Evolutionary conservation across 2,329 filamentous ascomycete genomes (phyloP).

Genomic region (Trichoderma afroharzianum): DNA sequence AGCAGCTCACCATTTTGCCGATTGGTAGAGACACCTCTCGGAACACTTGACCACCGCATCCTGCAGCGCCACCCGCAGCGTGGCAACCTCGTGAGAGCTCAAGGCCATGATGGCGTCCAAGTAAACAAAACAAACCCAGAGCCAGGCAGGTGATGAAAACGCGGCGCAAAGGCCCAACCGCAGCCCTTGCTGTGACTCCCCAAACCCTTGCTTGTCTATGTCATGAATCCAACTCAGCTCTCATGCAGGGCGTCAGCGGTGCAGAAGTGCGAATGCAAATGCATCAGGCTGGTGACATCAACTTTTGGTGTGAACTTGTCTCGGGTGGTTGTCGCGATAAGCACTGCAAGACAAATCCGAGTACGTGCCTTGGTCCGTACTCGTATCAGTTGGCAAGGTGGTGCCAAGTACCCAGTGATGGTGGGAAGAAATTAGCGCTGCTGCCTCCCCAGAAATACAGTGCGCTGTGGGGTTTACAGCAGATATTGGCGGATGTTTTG

Average conservation of each 20-base stretch:
- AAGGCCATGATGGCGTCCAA: slow-evolving; percentile 44
- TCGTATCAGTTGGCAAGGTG: neutral
- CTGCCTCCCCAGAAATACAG: neutral
- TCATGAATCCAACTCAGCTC: neutral
- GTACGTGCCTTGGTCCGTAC: slow-evolving; percentile 1
- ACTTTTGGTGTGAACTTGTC: neutral
- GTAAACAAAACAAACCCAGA: slow-evolving; percentile 5
- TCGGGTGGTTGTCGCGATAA: slow-evolving; percentile 2
- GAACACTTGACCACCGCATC: slow-evolving; percentile 87
- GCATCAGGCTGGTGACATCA: neutral
- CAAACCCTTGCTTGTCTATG: neutral
- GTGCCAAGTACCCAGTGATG: neutral
- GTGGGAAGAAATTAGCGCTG: neutral
- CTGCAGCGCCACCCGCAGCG: slow-evolving; percentile 72
- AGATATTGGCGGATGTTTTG: rapidly evolving
- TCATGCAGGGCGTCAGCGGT: neutral
- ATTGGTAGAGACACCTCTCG: slow-evolving; percentile 91
- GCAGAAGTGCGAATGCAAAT: neutral
- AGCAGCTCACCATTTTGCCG: slow-evolving; percentile 77
- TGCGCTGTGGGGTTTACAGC: neutral
- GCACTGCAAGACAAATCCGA: neutral
- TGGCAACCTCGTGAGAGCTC: slow-evolving; percentile 53
- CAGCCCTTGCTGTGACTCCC: neutral
- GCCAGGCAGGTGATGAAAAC: neutral
- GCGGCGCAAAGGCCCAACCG: neutral